A percentile compares a stretch with the other conserved stretches of the same genome.
Evolutionary conservation across 1,284 basidiomycete species (phyloP).

Genomic region (Ceratobasidium sp.): DNA sequence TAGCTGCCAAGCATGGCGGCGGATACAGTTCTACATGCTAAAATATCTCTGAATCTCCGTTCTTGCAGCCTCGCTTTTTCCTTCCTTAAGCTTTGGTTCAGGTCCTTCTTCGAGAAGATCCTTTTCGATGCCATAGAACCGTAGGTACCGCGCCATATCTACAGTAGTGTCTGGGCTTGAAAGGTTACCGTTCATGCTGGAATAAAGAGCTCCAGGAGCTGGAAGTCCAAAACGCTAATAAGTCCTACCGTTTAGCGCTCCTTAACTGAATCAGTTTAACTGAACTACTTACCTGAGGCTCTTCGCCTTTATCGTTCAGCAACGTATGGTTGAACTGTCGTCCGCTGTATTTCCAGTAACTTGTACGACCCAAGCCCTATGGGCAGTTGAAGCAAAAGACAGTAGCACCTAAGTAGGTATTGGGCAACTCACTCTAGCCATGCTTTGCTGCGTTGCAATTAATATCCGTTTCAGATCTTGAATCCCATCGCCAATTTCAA

Average conservation of each 20-base stretch:
- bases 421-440: not conserved
- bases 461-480: not conserved
- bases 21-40: not conserved
- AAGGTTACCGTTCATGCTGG: not conserved
- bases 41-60: not conserved
- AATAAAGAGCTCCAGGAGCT: not conserved
- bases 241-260: not conserved
- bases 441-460: not conserved
- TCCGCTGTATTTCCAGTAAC: not conserved
- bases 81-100: not conserved
- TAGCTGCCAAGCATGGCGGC: not conserved
- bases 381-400: not conserved
- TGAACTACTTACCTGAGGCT: not conserved
- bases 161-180: too few species aligned
- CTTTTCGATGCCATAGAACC: slow-evolving; percentile 16
- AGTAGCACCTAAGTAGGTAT: not conserved
- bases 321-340: not conserved
- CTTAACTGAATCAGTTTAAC: too few species aligned
- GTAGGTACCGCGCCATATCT: slow-evolving; percentile 16
- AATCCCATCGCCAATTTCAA: not conserved
- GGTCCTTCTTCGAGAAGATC: slow-evolving; percentile 7
- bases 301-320: slow-evolving; percentile 12
- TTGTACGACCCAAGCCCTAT: not conserved
- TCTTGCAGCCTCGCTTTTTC: not conserved
- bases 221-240: slow-evolving; percentile 1